Evolutionary conservation across 2,329 filamentous ascomycete species (phyloP), one percentile per base, ranked within the genome.

Genomic region (Chalara sp.): DNA sequence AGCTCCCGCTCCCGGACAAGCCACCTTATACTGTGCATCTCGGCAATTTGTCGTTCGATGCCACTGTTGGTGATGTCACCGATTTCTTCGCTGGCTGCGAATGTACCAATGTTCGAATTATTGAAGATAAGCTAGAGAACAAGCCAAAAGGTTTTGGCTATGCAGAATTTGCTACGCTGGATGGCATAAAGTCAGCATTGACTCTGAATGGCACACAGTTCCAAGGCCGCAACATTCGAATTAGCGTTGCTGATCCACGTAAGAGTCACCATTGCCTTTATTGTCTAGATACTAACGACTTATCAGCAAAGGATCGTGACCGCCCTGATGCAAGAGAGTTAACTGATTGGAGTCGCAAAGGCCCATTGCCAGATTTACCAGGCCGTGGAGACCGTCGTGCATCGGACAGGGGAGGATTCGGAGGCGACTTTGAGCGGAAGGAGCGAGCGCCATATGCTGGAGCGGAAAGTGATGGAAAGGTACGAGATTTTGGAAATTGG

Each of bases 71-170:
- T 60, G 86, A 91, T 63, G 85, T 99, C 56, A 83, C 79, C 61
- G 87, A 90, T 48, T 93, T 97, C 66, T 95, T 99, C 66, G 73
- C 77, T 48, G 88, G 79, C 51, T 96, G 92, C 69, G 80, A 89
- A 58, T 85, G 96, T 61, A 87, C 87, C 59, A 96, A 83, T 67
- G 89, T 99, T 59, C 88, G 93, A 64, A 90, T 99, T 63, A 95
- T 99, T 57, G 92, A 96, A 74, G 95, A 99, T 72, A 93, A 92
- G 67, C 79, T 96, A 68, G 87, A 93, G 67, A 83, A 86, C 70
- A 90, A 91, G 65, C 93, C 93, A 58, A 99, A 99, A 76, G 93
- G 93, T 46, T 99, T 99, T 64, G 93, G 92, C 55, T 99, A 99
- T 68, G 92, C 95, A 58, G 93, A 99, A 70, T 99, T 99, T 65